These are phyloP conservation scores for Helichrysum umbraculigerum DNA, from an alignment of 129 eudicot genomes.

Conservation along the genomic window DNA sequence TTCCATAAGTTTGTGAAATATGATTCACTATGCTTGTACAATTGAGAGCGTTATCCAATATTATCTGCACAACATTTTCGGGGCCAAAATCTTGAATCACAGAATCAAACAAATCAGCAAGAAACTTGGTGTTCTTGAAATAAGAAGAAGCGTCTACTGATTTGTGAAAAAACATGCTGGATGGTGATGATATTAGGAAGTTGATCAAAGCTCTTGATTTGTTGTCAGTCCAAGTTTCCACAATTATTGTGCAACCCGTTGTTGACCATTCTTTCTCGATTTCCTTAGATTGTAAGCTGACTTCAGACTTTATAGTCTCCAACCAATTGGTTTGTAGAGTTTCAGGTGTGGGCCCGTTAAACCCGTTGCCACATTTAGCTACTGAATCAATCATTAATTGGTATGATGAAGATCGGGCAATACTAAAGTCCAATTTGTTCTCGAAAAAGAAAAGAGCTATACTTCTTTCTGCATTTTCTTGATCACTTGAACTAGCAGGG, in stretches of 20 bases:
- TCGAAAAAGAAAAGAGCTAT: slow-evolving; percentile 92
- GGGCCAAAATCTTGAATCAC: slow-evolving; percentile 78
- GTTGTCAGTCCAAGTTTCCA: slow-evolving; percentile 93
- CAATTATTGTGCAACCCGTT: slow-evolving; percentile 87
- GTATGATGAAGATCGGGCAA: slow-evolving; percentile 80
- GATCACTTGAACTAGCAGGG: slow-evolving; percentile 42
- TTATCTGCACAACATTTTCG: slow-evolving; percentile 85
- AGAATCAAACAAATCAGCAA: slow-evolving; percentile 77
- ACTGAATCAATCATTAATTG: slow-evolving; percentile 82
- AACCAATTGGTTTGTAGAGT: slow-evolving; percentile 70
- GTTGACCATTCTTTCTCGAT: slow-evolving; percentile 84
- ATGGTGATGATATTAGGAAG: slow-evolving; percentile 85
- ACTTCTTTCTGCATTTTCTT: slow-evolving; percentile 77
- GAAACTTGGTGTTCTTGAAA: slow-evolving; percentile 62
- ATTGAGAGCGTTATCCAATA: slow-evolving; percentile 66
- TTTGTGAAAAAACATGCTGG: slow-evolving; percentile 81
- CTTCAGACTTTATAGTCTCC: slow-evolving; percentile 68
- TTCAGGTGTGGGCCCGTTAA: slow-evolving; percentile 72
- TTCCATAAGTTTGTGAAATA: slow-evolving; percentile 69
- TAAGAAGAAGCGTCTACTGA: slow-evolving; percentile 82
- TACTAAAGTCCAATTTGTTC: slow-evolving; percentile 79
- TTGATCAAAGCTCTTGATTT: slow-evolving; percentile 78
- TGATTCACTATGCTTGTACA: slow-evolving; percentile 71
- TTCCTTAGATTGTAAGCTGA: slow-evolving; percentile 59
- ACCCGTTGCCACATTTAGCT: slow-evolving; percentile 58